phyloP scores from a whole-genome alignment of 495 filamentous ascomycete species.

The Chlorociboria aeruginascens region DNA sequence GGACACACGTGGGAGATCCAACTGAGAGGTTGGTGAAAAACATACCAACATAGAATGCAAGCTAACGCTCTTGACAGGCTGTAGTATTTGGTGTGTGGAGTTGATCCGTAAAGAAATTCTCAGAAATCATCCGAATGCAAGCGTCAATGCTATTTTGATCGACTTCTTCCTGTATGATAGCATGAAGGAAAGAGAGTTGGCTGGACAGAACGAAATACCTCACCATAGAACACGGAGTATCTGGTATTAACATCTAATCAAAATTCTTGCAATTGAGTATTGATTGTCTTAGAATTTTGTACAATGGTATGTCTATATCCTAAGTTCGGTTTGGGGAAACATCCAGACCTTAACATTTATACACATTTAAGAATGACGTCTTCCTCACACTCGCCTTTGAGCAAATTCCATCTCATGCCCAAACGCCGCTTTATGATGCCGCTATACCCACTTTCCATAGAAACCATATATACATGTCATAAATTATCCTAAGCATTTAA shows the following conservation, averaged over 20 bases:
- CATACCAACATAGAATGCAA: not conserved
- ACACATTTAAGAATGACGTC: too few relatives aligned
- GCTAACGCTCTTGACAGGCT: conserved; percentile 29
- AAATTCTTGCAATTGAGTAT: not conserved
- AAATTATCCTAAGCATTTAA: too few relatives aligned
- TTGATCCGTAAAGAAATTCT: conserved; percentile 76
- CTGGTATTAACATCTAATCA: conserved; percentile 58
- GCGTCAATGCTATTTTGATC: conserved; percentile 82
- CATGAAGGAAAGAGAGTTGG: conserved; percentile 66
- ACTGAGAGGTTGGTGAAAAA: conserved; percentile 48
- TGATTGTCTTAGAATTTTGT: too few relatives aligned
- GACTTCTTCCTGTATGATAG: conserved; percentile 96
- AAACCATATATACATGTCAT: too few relatives aligned
- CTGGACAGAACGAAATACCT: conserved; percentile 52
- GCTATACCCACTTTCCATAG: too few relatives aligned
- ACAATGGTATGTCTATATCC: too few relatives aligned
- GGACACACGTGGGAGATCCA: conserved; percentile 81
- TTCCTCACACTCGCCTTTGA: too few relatives aligned
- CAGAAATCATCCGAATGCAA: conserved; percentile 51
- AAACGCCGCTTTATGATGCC: too few relatives aligned
- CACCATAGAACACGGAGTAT: conserved; percentile 91
- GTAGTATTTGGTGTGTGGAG: conserved; percentile 91
- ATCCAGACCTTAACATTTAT: too few relatives aligned
- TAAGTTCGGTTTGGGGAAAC: too few relatives aligned
- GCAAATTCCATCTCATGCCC: too few relatives aligned